phyloP scores from a whole-genome alignment of 257 asterid genomes.

The Penstemon barbatus region DNA sequence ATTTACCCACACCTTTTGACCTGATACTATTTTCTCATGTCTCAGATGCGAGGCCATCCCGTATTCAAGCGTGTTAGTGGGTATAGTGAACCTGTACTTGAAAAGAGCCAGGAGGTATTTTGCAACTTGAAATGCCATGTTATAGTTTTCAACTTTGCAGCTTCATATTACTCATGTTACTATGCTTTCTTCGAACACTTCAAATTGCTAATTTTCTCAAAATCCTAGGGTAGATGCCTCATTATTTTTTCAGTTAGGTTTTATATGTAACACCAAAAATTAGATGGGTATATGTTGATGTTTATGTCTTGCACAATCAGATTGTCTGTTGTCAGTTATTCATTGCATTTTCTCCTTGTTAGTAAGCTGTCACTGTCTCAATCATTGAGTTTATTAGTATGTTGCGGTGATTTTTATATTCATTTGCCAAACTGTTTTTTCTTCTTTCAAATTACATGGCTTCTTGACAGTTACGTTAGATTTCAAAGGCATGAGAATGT shows the following conservation, averaged over 20 bases:
- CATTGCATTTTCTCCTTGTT: too few species aligned
- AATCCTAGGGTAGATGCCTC: neutral
- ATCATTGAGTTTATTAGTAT: too few species aligned
- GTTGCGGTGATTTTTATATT: too few species aligned
- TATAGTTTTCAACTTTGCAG: slow-evolving; percentile 4
- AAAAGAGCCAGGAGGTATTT: slow-evolving; percentile 85
- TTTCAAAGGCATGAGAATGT: too few species aligned
- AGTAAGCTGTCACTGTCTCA: too few species aligned
- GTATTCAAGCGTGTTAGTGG: slow-evolving; percentile 68
- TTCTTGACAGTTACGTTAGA: too few species aligned
- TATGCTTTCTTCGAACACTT: neutral
- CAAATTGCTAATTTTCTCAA: neutral
- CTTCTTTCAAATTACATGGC: too few species aligned
- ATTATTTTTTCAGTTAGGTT: neutral
- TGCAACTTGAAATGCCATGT: slow-evolving; percentile 15
- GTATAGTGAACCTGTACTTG: slow-evolving; percentile 76
- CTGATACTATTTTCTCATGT: slow-evolving; percentile 24
- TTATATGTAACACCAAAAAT: neutral
- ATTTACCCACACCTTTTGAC: neutral
- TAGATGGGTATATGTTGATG: neutral
- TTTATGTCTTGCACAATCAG: slow-evolving; percentile 9
- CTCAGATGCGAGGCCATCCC: slow-evolving; percentile 78
- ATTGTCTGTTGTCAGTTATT: slow-evolving; percentile 2
- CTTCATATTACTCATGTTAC: neutral
- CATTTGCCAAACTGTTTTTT: too few species aligned